A percentile compares a stretch with the other conserved stretches of the same genome.
Conservation (phyloP, 352 stramenopile species). For the Globisporangium yorkense region DNA sequence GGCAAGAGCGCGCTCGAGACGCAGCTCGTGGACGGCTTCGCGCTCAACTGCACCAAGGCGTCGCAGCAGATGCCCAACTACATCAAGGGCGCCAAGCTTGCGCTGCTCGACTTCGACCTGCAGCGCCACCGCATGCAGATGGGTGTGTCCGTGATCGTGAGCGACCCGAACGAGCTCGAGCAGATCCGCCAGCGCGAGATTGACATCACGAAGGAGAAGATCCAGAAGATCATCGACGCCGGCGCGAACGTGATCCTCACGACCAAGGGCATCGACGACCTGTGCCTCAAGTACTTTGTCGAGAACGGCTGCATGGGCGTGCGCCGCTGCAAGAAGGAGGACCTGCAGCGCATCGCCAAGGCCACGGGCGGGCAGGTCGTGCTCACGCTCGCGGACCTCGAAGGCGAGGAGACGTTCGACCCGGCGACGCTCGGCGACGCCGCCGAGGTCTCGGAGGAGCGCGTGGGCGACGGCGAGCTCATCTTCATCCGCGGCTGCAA, state of each 20-base stretch:
- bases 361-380: slow-evolving; percentile 96
- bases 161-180: slow-evolving; percentile 95
- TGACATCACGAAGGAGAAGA: slow-evolving; percentile 99
- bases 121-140: slow-evolving; percentile 98
- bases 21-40: slow-evolving; percentile 94
- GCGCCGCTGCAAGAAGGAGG: slow-evolving; percentile 97
- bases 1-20: slow-evolving; percentile 88
- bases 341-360: slow-evolving; percentile 98
- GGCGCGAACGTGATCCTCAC: slow-evolving; percentile 99
- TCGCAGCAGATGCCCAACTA: slow-evolving; percentile 97
- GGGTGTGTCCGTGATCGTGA: slow-evolving; percentile 92
- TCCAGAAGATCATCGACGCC: slow-evolving; percentile 98
- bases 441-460: slow-evolving; percentile 92
- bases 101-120: slow-evolving; percentile 98
- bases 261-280: slow-evolving; percentile 99
- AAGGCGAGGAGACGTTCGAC: slow-evolving; percentile 98
- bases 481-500: slow-evolving; percentile 98
- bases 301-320: slow-evolving; percentile 96
- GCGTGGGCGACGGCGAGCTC: slow-evolving; percentile 98
- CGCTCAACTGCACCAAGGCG: slow-evolving; percentile 96
- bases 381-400: slow-evolving; percentile 98
- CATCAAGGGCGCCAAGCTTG: slow-evolving; percentile 94
- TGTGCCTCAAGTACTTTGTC: slow-evolving; percentile 99
- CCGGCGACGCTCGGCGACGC: slow-evolving; percentile 89
- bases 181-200: slow-evolving; percentile 98